phyloP scores from a whole-genome alignment of 2,329 filamentous ascomycete genomes.

The Nothomitra cinnamomea region DNA sequence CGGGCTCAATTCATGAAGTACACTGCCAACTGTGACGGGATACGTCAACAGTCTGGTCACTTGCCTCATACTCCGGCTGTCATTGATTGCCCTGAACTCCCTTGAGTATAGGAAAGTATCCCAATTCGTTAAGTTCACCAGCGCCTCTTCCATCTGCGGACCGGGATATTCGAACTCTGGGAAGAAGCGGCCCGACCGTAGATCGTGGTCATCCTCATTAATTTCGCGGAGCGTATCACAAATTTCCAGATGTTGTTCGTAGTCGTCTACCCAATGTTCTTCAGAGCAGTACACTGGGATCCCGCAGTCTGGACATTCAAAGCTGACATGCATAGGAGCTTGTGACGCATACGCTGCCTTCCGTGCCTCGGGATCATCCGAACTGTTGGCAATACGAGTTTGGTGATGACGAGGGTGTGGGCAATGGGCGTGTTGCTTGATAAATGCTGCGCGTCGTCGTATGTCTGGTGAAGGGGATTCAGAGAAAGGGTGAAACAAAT shows the following conservation, averaged over 20 bases:
- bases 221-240: conserved; percentile 84
- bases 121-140: conserved; percentile 97
- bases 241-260: conserved; percentile 79
- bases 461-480: conserved; percentile 80
- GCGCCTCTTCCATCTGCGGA: conserved; percentile 75
- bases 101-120: conserved; percentile 90
- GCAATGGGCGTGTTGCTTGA: conserved; percentile 84
- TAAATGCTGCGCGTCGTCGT: conserved; percentile 71
- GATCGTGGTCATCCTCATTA: conserved; percentile 95
- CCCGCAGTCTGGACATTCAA: conserved; percentile 93
- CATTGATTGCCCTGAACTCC: conserved; percentile 79
- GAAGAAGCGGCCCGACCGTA: conserved; percentile 80
- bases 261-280: conserved; percentile 91
- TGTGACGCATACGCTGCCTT: conserved; percentile 29
- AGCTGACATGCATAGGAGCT: conserved; percentile 68
- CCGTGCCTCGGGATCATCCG: conserved; percentile 44
- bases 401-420: conserved; percentile 76
- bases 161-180: conserved; percentile 86
- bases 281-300: conserved; percentile 87
- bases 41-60: conserved; percentile 88
- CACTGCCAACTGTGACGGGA: conserved; percentile 75
- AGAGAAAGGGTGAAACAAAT: conserved; percentile 87
- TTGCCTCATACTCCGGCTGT: conserved; percentile 80
- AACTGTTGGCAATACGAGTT: conserved; percentile 49
- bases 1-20: conserved; percentile 86